phyloP scores from a whole-genome alignment of 116 monocot genomes.

The Phalaenopsis hybrid region DNA sequence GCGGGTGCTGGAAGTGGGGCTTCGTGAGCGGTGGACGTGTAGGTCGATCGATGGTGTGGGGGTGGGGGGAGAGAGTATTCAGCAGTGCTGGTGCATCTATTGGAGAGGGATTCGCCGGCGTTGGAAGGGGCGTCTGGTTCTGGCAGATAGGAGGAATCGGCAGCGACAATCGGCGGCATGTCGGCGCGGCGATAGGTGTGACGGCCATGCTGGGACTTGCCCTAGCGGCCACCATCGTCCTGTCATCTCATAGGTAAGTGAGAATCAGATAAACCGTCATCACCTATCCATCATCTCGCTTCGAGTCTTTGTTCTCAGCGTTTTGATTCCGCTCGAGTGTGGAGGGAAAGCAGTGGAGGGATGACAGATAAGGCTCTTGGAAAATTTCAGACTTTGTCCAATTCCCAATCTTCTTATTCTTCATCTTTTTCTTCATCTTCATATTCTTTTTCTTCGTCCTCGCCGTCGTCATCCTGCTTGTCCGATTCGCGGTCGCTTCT shows the following conservation, averaged over 20 bases:
- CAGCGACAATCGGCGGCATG: conserved; percentile 40
- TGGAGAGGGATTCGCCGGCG: background rate
- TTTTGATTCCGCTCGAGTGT: background rate
- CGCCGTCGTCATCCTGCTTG: background rate
- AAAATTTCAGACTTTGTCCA: background rate
- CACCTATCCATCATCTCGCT: background rate
- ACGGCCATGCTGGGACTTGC: conserved; percentile 72
- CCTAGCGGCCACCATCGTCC: conserved; percentile 51
- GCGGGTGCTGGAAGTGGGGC: background rate
- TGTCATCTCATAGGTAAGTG: conserved; percentile 66
- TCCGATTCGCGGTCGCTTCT: conserved; percentile 1
- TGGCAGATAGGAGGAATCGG: conserved; percentile 3
- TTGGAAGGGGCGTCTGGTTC: conserved; percentile 21
- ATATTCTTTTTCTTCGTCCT: background rate
- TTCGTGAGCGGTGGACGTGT: conserved; percentile 9
- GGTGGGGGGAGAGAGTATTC: conserved; percentile 33
- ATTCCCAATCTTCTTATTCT: background rate
- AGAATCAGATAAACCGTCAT: background rate
- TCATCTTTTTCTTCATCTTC: conserved; percentile 2
- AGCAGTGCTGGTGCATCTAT: conserved; percentile 2
- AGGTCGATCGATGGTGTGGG: conserved; percentile 38
- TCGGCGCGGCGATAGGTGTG: conserved; percentile 52
- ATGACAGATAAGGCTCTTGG: background rate
- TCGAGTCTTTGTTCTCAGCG: background rate
- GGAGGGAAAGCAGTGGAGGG: background rate